Base-by-base conservation (phyloP, 306 rosid species). In the Vachellia pachyceras region DNA sequence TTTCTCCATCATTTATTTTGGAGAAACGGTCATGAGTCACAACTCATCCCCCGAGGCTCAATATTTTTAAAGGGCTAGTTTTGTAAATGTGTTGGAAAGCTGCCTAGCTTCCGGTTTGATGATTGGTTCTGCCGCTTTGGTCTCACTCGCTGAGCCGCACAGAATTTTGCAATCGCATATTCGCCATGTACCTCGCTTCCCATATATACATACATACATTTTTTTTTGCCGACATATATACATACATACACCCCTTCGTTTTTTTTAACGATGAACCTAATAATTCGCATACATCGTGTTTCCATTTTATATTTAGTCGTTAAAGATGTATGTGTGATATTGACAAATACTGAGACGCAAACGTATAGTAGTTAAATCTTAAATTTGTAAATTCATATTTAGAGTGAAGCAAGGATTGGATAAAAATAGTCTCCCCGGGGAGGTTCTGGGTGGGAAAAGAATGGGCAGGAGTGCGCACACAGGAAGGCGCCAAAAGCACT, bases 401-500 rank as follows among this genome's bases (percentile, higher is more conserved):
- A 29, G 33, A 29, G 33, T 29, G 20, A 15, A 11, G n/a, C n/a
- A 1, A 47, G 20, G 1, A 5, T 5, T 5, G 55, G 55, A 49
- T 15, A 49, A 49, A 15, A 14, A 49, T 1, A 17, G 55, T 7
- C 6, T n/a, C n/a, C n/a, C n/a, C 5, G 0, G 5, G 8, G 20
- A 20, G 1, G 33, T 15, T 49, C n/a, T 6, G 60, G 60, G 10
- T 54, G 25, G 60, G n/a, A 54, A 54, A 54, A 4, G 60, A n/a
- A n/a, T 17, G 60, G 22, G 60, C 25, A 54, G 23, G 60, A 54
- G 22, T 45, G 57, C 41, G 40, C 57, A 6, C 6, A 54, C 44
- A 22, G 35, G 75, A 71, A 45, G 75, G 75, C 75, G 75, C 58
- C 75, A 71, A 71, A 71, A 71, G 75, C 42, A 25, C n/a, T 46